Evolutionary conservation across 208 protist species (phyloP).

Genomic region (Trypanosoma mega): DNA sequence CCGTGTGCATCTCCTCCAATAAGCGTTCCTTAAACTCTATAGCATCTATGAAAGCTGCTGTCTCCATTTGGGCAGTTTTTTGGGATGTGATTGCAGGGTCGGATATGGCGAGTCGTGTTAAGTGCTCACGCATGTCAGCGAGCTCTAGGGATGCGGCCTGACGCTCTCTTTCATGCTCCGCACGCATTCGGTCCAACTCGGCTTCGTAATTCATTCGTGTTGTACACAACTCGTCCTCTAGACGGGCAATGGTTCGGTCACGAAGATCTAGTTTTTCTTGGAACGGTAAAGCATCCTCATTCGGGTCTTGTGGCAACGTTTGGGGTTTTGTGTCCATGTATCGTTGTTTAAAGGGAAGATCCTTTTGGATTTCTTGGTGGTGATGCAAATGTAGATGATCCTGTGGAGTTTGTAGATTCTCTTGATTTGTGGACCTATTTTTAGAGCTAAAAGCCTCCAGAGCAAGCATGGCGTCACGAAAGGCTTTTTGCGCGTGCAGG

Average conservation of each 20-base stretch:
- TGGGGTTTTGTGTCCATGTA: too few relatives aligned
- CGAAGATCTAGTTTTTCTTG: conserved; percentile 9
- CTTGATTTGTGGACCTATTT: neutral
- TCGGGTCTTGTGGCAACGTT: neutral
- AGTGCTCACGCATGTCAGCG: neutral
- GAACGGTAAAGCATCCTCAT: neutral
- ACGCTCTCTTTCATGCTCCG: neutral
- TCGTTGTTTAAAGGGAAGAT: too few relatives aligned
- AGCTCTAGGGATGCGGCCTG: conserved; percentile 4
- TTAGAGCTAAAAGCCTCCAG: neutral
- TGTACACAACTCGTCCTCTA: conserved; percentile 9
- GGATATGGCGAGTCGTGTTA: neutral
- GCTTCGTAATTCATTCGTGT: conserved; percentile 14
- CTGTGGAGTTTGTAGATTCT: too few relatives aligned
- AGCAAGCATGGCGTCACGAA: neutral
- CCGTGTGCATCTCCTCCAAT: conserved; percentile 13
- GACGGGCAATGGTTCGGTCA: conserved; percentile 13
- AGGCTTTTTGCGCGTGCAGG: neutral
- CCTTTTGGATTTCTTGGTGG: too few relatives aligned
- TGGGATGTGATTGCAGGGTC: neutral
- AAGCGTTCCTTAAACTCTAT: conserved; percentile 17
- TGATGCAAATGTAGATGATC: too few relatives aligned
- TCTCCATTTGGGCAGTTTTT: neutral
- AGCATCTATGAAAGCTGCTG: conserved; percentile 6
- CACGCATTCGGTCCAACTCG: conserved; percentile 8